Conservation (phyloP, 75 land plant genomes). For the Adiantum capillusveneris region DNA sequence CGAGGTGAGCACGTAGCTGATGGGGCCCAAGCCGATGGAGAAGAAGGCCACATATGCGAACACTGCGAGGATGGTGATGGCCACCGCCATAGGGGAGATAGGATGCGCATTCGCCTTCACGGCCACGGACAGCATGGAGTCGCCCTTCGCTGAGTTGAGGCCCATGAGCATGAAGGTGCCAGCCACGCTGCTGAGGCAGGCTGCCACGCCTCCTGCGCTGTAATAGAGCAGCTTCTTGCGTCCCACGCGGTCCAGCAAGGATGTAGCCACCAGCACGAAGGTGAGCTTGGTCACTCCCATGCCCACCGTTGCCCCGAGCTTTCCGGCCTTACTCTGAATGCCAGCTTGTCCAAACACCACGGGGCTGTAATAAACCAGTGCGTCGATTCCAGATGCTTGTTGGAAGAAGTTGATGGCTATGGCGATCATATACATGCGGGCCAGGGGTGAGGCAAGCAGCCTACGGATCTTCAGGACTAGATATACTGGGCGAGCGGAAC, state of each 20-base stretch:
- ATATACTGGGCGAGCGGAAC: constrained; percentile 24
- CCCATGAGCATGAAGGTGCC: constrained; percentile 28
- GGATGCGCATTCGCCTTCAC: constrained; percentile 4
- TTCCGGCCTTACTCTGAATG: constrained; percentile 29
- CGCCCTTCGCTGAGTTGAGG: constrained; percentile 2
- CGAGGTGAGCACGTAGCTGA: constrained; percentile 60
- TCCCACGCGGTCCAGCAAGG: constrained; percentile 64
- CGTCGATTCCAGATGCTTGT: constrained; percentile 93
- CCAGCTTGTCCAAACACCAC: constrained; percentile 69
- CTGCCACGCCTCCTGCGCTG: constrained; percentile 77
- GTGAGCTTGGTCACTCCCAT: constrained; percentile 71
- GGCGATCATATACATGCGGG: too few species aligned
- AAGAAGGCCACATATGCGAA: constrained; percentile 75
- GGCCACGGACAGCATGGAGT: not conserved
- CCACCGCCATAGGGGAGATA: constrained; percentile 15
- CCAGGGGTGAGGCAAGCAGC: constrained; percentile 57
- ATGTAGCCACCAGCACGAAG: constrained; percentile 73
- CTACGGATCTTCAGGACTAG: constrained; percentile 58
- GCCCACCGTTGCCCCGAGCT: constrained; percentile 72
- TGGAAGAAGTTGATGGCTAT: constrained; percentile 83
- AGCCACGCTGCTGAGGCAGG: constrained; percentile 44
- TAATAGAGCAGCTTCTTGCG: constrained; percentile 61
- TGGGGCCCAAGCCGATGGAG: constrained; percentile 83
- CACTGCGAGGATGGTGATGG: constrained; percentile 46
- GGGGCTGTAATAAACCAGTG: constrained; percentile 89